Evolutionary conservation across 2,329 filamentous ascomycete genomes (phyloP).

Genomic region (Myriosclerotinia curreyana): DNA sequence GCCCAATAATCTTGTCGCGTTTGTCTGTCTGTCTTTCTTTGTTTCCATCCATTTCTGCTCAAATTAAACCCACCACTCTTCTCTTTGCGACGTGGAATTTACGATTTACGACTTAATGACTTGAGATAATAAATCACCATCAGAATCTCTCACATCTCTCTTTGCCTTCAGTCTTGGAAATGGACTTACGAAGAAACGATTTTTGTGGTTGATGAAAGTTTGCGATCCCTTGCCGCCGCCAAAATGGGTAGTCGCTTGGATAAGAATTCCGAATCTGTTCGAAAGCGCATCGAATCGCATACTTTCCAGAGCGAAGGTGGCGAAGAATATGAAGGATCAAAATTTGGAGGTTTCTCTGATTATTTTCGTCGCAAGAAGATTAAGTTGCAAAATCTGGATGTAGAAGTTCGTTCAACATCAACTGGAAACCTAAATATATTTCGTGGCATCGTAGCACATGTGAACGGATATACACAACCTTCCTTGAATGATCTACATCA

Average conservation of each 20-base stretch:
- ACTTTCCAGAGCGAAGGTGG: constrained; percentile 77
- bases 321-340: constrained; percentile 85
- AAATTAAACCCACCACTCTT: too few species aligned
- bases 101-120: background rate
- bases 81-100: background rate
- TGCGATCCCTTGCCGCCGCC: background rate
- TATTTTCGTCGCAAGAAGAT: constrained; percentile 96
- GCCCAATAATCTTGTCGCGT: background rate
- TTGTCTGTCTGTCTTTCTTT: background rate
- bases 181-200: background rate
- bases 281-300: constrained; percentile 62
- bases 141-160: background rate
- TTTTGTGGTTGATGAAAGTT: background rate
- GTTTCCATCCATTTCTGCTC: background rate
- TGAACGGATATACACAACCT: constrained; percentile 95
- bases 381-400: constrained; percentile 93
- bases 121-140: background rate
- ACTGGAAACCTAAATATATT: constrained; percentile 79
- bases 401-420: constrained; percentile 68
- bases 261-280: constrained; percentile 60
- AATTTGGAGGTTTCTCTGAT: constrained; percentile 84
- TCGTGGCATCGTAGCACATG: constrained; percentile 83
- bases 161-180: background rate
- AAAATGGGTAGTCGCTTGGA: constrained; percentile 59
- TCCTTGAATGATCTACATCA: constrained; percentile 84